Conservation (phyloP, 257 asterid genomes). For the Solanum dulcamara region DNA sequence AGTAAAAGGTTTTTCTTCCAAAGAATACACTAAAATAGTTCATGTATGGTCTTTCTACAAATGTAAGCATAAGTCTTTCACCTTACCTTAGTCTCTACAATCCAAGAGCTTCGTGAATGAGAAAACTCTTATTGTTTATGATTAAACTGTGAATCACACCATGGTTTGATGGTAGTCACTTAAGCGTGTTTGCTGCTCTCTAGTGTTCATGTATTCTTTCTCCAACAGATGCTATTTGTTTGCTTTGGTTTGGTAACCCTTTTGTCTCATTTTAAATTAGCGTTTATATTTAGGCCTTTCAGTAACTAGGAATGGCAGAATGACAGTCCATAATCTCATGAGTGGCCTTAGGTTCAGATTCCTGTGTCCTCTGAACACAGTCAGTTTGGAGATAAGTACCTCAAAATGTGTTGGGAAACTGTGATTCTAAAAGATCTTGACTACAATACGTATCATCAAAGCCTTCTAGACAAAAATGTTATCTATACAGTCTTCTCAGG, state of each 20-base stretch:
- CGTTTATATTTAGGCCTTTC: not conserved
- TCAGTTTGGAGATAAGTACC: not conserved
- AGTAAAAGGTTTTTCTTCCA: not conserved
- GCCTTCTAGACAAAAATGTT: not conserved
- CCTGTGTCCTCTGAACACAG: not conserved
- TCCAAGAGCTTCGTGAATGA: not conserved
- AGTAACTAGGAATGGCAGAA: not conserved
- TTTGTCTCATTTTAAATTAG: not conserved
- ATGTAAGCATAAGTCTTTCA: not conserved
- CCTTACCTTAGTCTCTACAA: not conserved
- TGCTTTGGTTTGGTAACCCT: not conserved
- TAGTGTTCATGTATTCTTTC: not conserved
- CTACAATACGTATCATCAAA: not conserved
- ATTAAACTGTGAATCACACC: not conserved
- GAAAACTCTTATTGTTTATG: not conserved
- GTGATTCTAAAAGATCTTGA: not conserved
- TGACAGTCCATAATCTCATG: not conserved
- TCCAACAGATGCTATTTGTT: not conserved
- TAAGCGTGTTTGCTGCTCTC: not conserved
- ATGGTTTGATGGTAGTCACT: not conserved
- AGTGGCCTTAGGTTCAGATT: not conserved
- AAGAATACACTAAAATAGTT: not conserved
- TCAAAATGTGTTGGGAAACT: not conserved
- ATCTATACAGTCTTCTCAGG: not conserved
- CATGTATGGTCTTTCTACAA: not conserved